Conservation (phyloP, 306 rosid genomes). For the Acacia confusa region DNA sequence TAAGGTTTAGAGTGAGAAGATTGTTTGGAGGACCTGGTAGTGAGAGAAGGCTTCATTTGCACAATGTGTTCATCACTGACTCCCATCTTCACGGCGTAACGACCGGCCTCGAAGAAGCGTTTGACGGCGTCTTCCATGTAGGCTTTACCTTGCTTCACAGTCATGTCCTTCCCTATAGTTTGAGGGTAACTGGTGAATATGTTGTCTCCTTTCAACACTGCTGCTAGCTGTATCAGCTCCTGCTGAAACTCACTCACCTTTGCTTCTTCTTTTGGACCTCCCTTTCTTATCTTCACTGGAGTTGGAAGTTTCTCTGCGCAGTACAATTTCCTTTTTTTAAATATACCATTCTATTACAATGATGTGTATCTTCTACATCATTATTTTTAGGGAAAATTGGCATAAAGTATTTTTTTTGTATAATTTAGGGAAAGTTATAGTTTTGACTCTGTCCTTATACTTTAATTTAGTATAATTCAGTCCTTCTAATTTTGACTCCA, state of each 20-base stretch:
- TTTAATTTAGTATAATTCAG: no score
- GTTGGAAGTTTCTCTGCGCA: constrained; percentile 62
- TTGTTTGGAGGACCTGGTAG: constrained; percentile 54
- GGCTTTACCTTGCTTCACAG: constrained; percentile 70
- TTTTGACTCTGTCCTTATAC: no score
- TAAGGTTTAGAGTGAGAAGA: constrained; percentile 36
- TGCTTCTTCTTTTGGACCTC: constrained; percentile 57
- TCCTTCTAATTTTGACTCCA: no score
- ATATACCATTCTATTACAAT: neutral
- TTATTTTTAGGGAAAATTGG: no score
- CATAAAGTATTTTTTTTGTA: no score
- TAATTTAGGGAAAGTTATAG: no score
- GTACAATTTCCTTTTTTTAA: neutral
- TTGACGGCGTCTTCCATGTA: constrained; percentile 67
- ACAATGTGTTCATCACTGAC: constrained; percentile 71
- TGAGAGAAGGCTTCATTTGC: constrained; percentile 88
- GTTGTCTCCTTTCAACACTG: constrained; percentile 75
- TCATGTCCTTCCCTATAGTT: constrained; percentile 60
- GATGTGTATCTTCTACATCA: neutral
- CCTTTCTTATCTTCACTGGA: constrained; percentile 50
- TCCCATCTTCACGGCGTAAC: constrained; percentile 74
- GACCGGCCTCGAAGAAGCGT: constrained; percentile 75
- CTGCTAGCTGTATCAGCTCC: constrained; percentile 76
- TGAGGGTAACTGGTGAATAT: constrained; percentile 65
- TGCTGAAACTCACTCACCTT: constrained; percentile 76